These are phyloP conservation scores for Suhomyces sp. DNA, from an alignment of 805 yeast genomes.

Conservation along the genomic window DNA sequence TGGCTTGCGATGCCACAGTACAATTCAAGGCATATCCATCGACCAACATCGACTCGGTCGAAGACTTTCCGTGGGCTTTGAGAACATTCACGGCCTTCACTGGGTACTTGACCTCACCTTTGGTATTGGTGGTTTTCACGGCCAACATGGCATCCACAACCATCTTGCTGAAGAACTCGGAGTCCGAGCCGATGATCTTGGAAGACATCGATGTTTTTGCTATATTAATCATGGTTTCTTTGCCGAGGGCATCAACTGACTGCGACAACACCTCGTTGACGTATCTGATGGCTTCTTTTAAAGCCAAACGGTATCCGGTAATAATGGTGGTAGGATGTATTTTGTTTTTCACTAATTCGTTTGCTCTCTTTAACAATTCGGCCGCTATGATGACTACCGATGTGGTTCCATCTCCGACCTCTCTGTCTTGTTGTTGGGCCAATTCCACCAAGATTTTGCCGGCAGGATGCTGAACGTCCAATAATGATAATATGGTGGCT, in stretches of 20 bases:
- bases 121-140: slow-evolving; percentile 82
- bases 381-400: slow-evolving; percentile 95
- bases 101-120: slow-evolving; percentile 90
- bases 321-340: slow-evolving; percentile 98
- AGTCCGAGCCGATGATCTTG: slow-evolving; percentile 91
- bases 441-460: slow-evolving; percentile 95
- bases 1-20: slow-evolving; percentile 96
- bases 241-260: slow-evolving; percentile 75
- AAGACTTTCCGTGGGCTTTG: slow-evolving; percentile 95
- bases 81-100: slow-evolving; percentile 94
- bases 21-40: slow-evolving; percentile 96
- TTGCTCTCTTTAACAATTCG: slow-evolving; percentile 87
- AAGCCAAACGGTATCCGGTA: slow-evolving; percentile 91
- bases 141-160: slow-evolving; percentile 96
- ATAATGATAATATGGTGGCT: slow-evolving; percentile 84
- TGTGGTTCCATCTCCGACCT: slow-evolving; percentile 98
- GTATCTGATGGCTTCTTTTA: slow-evolving; percentile 85
- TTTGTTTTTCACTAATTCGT: slow-evolving; percentile 87
- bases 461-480: slow-evolving; percentile 98
- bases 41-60: slow-evolving; percentile 80
- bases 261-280: slow-evolving; percentile 81
- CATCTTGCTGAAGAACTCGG: slow-evolving; percentile 83
- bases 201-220: slow-evolving; percentile 98
- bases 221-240: slow-evolving; percentile 80
- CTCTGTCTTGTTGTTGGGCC: slow-evolving; percentile 98